A percentile compares a stretch with the other conserved stretches of the same genome.
These are phyloP conservation scores for Erigeron canadensis DNA, from an alignment of 129 eudicot species.

Conservation along the genomic window DNA sequence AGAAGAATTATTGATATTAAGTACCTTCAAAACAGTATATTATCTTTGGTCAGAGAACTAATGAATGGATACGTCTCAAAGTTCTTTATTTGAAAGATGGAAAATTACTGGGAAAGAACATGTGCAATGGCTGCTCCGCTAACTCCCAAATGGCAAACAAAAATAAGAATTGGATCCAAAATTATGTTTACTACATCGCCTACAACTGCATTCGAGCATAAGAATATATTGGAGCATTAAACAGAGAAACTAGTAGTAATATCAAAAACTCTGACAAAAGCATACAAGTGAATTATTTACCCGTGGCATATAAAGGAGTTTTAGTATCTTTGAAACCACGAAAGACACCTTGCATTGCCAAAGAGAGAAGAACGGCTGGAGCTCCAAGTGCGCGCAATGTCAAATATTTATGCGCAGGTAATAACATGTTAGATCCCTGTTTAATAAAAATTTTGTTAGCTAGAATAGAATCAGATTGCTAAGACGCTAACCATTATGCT, in stretches of 20 bases:
- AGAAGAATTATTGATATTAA: slow-evolving; percentile 52
- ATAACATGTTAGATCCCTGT: slow-evolving; percentile 71
- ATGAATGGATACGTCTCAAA: background rate
- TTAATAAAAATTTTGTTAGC: background rate
- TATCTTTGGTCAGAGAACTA: slow-evolving; percentile 1
- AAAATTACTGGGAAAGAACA: slow-evolving; percentile 73
- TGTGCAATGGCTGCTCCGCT: slow-evolving; percentile 95
- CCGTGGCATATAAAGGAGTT: slow-evolving; percentile 88
- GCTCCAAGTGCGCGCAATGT: slow-evolving; percentile 80
- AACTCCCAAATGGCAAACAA: slow-evolving; percentile 61
- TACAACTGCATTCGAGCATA: slow-evolving; percentile 40
- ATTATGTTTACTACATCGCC: slow-evolving; percentile 70
- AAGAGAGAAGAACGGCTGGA: slow-evolving; percentile 93
- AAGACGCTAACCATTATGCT: background rate
- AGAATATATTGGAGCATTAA: background rate
- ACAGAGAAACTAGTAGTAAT: background rate
- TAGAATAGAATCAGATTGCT: background rate
- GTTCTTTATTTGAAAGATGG: background rate
- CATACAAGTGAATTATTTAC: slow-evolving; percentile 35
- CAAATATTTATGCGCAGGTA: slow-evolving; percentile 67
- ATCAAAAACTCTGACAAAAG: background rate
- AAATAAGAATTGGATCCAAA: slow-evolving; percentile 84
- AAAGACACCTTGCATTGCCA: slow-evolving; percentile 94
- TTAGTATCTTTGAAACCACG: slow-evolving; percentile 92
- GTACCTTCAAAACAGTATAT: slow-evolving; percentile 22